These are phyloP conservation scores for Dothideomycetes sp. DNA, from an alignment of 2,329 filamentous ascomycete genomes.

Conservation along the genomic window DNA sequence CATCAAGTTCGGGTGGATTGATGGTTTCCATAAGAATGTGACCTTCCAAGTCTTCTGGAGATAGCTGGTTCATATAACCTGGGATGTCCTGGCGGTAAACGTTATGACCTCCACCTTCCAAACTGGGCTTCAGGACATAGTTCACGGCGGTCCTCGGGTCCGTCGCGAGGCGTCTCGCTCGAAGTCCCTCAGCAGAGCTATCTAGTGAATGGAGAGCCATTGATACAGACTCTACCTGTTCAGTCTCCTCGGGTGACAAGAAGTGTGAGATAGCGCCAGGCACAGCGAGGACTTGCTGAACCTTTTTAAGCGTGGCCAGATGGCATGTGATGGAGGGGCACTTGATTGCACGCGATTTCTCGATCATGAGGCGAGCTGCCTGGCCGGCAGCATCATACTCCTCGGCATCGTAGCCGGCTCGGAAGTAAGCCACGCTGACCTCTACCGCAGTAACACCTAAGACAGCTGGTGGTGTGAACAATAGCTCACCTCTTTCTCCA, in stretches of 20 bases:
- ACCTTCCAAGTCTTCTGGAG: conserved; percentile 18
- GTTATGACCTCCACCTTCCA: conserved; percentile 35
- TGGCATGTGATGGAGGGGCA: conserved; percentile 33
- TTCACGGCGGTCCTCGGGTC: conserved; percentile 14
- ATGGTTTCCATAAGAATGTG: conserved; percentile 34
- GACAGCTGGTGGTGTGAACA: conserved; percentile 22
- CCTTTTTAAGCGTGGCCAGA: conserved; percentile 31
- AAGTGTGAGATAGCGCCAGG: conserved; percentile 25
- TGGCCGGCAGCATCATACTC: conserved; percentile 26
- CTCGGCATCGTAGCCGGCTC: conserved; percentile 30
- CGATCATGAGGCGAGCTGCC: conserved; percentile 23
- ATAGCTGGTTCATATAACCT: conserved; percentile 18
- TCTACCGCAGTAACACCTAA: conserved; percentile 15
- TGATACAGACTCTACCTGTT: conserved; percentile 24
- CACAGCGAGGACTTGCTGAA: conserved; percentile 29
- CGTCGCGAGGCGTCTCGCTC: conserved; percentile 17
- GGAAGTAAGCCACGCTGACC: conserved; percentile 32
- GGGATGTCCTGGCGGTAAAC: conserved; percentile 29
- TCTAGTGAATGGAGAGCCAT: conserved; percentile 27
- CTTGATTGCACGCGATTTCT: conserved; percentile 31
- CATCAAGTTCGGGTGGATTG: conserved; percentile 19
- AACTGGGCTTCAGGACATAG: conserved; percentile 33
- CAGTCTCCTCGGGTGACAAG: conserved; percentile 18
- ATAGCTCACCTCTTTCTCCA: conserved; percentile 21
- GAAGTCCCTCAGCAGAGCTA: conserved; percentile 16